Conservation (phyloP, 257 asterid species). For the Voacanga thouarsii region DNA sequence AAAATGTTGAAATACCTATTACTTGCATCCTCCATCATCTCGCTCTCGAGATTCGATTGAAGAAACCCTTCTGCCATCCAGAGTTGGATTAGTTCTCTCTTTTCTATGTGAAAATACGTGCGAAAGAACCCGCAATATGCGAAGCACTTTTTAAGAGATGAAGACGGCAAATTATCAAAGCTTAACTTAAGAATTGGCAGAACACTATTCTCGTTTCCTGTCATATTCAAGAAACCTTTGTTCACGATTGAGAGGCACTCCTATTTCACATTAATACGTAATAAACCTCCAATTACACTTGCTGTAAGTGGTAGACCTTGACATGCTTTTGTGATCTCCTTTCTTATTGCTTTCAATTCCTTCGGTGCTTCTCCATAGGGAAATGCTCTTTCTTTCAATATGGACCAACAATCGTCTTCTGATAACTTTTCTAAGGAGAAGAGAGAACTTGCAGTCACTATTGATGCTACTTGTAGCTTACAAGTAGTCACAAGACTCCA, state of each 20-base stretch:
- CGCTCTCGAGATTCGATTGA: not conserved
- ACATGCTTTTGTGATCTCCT: not conserved
- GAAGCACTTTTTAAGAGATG: slow-evolving; percentile 29
- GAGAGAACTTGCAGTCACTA: not conserved
- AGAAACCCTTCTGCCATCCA: slow-evolving; percentile 39
- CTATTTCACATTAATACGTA: slow-evolving; percentile 7
- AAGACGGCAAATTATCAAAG: slow-evolving; percentile 24
- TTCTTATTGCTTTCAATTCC: not conserved
- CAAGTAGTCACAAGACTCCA: slow-evolving; percentile 8
- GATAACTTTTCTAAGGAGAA: not conserved
- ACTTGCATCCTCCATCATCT: slow-evolving; percentile 11
- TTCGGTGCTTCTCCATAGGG: not conserved
- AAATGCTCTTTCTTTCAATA: slow-evolving; percentile 8
- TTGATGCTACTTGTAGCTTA: not conserved
- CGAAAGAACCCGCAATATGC: slow-evolving; percentile 30
- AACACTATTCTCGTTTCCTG: not conserved
- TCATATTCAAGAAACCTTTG: not conserved
- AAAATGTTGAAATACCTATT: slow-evolving; percentile 19
- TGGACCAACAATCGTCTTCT: not conserved
- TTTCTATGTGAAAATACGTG: slow-evolving; percentile 4
- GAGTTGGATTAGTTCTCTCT: slow-evolving; percentile 20
- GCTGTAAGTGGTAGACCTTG: slow-evolving; percentile 1
- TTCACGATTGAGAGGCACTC: slow-evolving; percentile 24
- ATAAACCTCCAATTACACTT: slow-evolving; percentile 27
- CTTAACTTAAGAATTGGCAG: slow-evolving; percentile 25